These are phyloP conservation scores for Penstemon eatonii DNA, from an alignment of 257 asterid genomes.

Conservation along the genomic window DNA sequence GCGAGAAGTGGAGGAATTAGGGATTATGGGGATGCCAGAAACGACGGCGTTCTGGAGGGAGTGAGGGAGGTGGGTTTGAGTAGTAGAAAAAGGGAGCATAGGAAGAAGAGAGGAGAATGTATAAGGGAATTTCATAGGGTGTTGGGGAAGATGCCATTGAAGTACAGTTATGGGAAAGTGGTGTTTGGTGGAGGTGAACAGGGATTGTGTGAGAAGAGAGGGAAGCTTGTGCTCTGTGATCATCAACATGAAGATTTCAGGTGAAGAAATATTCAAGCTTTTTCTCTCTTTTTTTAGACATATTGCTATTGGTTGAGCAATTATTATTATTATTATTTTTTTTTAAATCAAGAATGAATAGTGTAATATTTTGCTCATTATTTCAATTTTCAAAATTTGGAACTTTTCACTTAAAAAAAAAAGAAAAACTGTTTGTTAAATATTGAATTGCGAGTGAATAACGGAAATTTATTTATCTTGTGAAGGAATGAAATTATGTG, in stretches of 20 bases:
- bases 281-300: neutral
- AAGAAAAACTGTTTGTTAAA: too few species aligned
- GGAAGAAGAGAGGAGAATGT: slow-evolving; percentile 88
- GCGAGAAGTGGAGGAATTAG: slow-evolving; percentile 58
- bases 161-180: slow-evolving; percentile 73
- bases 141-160: slow-evolving; percentile 73
- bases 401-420: too few species aligned
- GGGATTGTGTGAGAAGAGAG: slow-evolving; percentile 71
- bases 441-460: too few species aligned
- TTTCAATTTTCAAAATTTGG: too few species aligned
- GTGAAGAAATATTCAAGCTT: slow-evolving; percentile 25
- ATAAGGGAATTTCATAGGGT: slow-evolving; percentile 67
- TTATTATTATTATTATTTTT: neutral
- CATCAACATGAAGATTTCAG: slow-evolving; percentile 35
- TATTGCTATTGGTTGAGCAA: neutral
- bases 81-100: slow-evolving; percentile 59
- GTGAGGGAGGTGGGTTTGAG: too few species aligned
- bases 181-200: slow-evolving; percentile 77
- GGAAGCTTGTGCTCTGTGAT: slow-evolving; percentile 71
- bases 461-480: too few species aligned
- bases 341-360: slow-evolving; percentile 4
- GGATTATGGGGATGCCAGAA: slow-evolving; percentile 90
- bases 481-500: too few species aligned
- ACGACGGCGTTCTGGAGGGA: slow-evolving; percentile 34
- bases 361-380: neutral